phyloP scores from a whole-genome alignment of 768 basidiomycete species.

The Auricularia sp. region DNA sequence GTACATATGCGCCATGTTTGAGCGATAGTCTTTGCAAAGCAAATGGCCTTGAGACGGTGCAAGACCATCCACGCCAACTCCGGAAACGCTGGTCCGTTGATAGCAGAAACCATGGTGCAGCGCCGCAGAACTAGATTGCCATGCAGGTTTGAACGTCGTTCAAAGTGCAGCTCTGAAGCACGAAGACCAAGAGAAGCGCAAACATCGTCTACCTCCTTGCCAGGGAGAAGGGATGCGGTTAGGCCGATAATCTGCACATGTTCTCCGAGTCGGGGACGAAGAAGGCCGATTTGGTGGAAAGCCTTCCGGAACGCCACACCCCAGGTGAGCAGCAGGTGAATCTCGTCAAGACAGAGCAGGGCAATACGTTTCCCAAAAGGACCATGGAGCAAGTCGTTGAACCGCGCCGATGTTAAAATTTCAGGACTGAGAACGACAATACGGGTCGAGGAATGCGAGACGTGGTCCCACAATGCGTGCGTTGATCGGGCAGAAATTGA shows the following conservation, averaged over 20 bases:
- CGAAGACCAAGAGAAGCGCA: conserved; percentile 9
- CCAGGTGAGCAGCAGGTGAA: conserved; percentile 15
- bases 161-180: conserved; percentile 6
- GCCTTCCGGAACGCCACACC: conserved; percentile 10
- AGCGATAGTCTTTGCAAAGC: too few species aligned
- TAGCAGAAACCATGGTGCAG: too few species aligned
- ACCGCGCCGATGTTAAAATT: conserved; percentile 9
- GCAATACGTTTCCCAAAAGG: conserved; percentile 5
- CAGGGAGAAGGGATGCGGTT: conserved; percentile 11
- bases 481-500: too few species aligned
- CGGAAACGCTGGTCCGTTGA: too few species aligned
- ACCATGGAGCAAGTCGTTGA: conserved; percentile 9
- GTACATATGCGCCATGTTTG: too few species aligned
- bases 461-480: too few species aligned
- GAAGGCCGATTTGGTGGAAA: conserved; percentile 8
- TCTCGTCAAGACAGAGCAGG: conserved; percentile 12
- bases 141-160: conserved; percentile 12
- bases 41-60: too few species aligned
- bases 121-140: too few species aligned
- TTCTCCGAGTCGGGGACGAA: conserved; percentile 2
- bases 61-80: too few species aligned
- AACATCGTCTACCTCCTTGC: conserved; percentile 4
- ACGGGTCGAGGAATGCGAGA: too few species aligned
- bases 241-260: conserved; percentile 4
- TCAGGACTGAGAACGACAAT: conserved; percentile 15